Percentiles rank a stretch among this genome's conserved stretches.
phyloP scores from a whole-genome alignment of 495 filamentous ascomycete genomes.

The Penicillium alfredii region DNA sequence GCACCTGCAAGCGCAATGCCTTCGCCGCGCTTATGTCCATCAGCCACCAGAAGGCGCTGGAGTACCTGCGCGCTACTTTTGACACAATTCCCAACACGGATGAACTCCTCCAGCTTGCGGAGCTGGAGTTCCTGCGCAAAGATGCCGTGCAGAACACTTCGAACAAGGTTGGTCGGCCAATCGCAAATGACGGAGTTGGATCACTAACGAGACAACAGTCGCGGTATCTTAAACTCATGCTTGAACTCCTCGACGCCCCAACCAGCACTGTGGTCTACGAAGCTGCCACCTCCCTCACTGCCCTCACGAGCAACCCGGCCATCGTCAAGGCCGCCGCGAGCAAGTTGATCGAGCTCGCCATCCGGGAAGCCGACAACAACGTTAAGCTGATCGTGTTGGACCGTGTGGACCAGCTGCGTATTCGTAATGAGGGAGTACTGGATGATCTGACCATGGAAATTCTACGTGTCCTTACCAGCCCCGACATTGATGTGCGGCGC shows the following conservation, averaged over 20 bases:
- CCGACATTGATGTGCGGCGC: constrained; percentile 91
- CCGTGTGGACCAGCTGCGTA: constrained; percentile 83
- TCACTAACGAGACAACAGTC: constrained; percentile 50
- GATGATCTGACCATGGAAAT: constrained; percentile 99
- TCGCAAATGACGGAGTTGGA: not conserved
- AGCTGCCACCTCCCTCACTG: constrained; percentile 93
- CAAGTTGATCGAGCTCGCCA: constrained; percentile 95
- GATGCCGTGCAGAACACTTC: constrained; percentile 92
- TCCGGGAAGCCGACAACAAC: constrained; percentile 97
- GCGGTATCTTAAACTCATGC: constrained; percentile 87
- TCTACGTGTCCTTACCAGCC: constrained; percentile 88
- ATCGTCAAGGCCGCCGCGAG: constrained; percentile 93
- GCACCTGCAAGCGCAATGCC: constrained; percentile 96
- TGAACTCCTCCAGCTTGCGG: constrained; percentile 86
- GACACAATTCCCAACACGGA: constrained; percentile 92
- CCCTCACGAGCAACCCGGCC: constrained; percentile 92
- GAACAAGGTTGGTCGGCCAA: constrained; percentile 64
- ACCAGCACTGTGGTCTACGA: constrained; percentile 96
- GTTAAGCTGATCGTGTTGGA: constrained; percentile 98
- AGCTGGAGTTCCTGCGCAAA: constrained; percentile 94
- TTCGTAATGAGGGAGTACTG: constrained; percentile 87
- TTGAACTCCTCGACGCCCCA: constrained; percentile 89
- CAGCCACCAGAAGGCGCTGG: constrained; percentile 86
- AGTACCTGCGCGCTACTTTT: constrained; percentile 85
- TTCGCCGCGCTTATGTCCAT: constrained; percentile 88